Percentiles rank a stretch among this genome's conserved stretches.
Conservation (phyloP, 495 filamentous ascomycete species). For the Saxophila tyrrhenica region DNA sequence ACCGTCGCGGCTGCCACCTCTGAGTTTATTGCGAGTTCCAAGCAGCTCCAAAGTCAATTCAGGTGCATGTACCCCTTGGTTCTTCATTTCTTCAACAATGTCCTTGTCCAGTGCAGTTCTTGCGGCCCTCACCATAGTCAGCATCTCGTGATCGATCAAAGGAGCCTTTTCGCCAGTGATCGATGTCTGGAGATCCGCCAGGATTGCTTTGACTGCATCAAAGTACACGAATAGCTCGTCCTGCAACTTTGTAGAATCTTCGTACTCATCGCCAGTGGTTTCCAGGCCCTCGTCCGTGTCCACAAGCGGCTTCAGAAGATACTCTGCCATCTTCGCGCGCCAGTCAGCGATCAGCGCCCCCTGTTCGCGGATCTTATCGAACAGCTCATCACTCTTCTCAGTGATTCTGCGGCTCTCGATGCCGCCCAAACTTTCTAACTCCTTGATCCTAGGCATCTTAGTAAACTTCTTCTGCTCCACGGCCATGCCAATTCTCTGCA, state of each 20-base stretch:
- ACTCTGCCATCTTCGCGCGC: slow-evolving; percentile 56
- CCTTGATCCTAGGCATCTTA: slow-evolving; percentile 49
- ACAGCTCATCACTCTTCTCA: slow-evolving; percentile 44
- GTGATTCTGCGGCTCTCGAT: slow-evolving; percentile 49
- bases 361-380: slow-evolving; percentile 53
- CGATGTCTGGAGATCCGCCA: slow-evolving; percentile 66
- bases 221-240: slow-evolving; percentile 79
- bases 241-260: slow-evolving; percentile 73
- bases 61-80: slow-evolving; percentile 63
- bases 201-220: slow-evolving; percentile 57
- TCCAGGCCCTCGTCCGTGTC: slow-evolving; percentile 69
- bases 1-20: slow-evolving; percentile 40
- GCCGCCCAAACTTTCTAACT: slow-evolving; percentile 41
- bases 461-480: slow-evolving; percentile 43
- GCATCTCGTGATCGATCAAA: slow-evolving; percentile 70
- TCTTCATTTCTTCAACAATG: slow-evolving; percentile 44
- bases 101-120: slow-evolving; percentile 47
- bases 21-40: slow-evolving; percentile 34
- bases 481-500: slow-evolving; percentile 40
- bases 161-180: slow-evolving; percentile 63
- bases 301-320: slow-evolving; percentile 63
- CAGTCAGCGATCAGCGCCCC: slow-evolving; percentile 57
- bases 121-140: slow-evolving; percentile 47
- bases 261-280: slow-evolving; percentile 78
- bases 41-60: slow-evolving; percentile 54